These are phyloP conservation scores for Aspergillus quadrilineatus DNA, from an alignment of 2,329 filamentous ascomycete genomes.

Conservation along the genomic window DNA sequence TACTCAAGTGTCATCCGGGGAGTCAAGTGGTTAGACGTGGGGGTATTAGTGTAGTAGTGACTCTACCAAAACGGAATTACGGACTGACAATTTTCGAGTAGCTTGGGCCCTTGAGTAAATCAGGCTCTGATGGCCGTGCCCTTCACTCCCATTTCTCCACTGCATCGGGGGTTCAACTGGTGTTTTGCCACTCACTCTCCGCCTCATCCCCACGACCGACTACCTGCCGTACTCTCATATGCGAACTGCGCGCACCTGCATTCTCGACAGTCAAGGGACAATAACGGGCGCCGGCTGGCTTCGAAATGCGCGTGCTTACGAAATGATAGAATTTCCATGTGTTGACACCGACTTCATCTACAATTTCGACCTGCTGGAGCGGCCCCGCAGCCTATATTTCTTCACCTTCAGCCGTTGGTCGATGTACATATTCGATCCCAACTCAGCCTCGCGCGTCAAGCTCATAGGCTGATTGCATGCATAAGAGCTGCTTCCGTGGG, in stretches of 20 bases:
- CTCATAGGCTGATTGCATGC: slow-evolving; percentile 29
- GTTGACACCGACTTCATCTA: slow-evolving; percentile 12
- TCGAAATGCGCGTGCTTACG: neutral
- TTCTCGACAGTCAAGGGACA: slow-evolving; percentile 9
- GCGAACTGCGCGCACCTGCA: slow-evolving; percentile 11
- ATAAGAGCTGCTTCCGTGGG: slow-evolving; percentile 35
- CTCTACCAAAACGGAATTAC: neutral
- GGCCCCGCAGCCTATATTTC: slow-evolving; percentile 9
- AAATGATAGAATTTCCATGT: slow-evolving; percentile 9
- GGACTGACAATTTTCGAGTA: no score
- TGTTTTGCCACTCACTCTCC: slow-evolving; percentile 22
- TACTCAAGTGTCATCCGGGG: neutral
- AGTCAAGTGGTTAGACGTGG: neutral
- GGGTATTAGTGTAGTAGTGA: neutral
- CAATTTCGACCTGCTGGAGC: slow-evolving; percentile 12
- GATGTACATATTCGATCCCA: slow-evolving; percentile 6
- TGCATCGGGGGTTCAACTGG: slow-evolving; percentile 1
- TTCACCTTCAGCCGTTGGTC: slow-evolving; percentile 11
- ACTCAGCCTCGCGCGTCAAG: slow-evolving; percentile 25
- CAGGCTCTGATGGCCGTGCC: neutral
- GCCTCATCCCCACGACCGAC: slow-evolving; percentile 13
- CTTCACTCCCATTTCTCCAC: neutral
- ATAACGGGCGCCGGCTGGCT: neutral
- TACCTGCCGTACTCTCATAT: slow-evolving; percentile 1
- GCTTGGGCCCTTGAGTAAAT: neutral